A percentile compares a stretch with the other conserved stretches of the same genome.
These are phyloP conservation scores for Russula earlei DNA, from an alignment of 768 basidiomycete genomes.

Conservation along the genomic window DNA sequence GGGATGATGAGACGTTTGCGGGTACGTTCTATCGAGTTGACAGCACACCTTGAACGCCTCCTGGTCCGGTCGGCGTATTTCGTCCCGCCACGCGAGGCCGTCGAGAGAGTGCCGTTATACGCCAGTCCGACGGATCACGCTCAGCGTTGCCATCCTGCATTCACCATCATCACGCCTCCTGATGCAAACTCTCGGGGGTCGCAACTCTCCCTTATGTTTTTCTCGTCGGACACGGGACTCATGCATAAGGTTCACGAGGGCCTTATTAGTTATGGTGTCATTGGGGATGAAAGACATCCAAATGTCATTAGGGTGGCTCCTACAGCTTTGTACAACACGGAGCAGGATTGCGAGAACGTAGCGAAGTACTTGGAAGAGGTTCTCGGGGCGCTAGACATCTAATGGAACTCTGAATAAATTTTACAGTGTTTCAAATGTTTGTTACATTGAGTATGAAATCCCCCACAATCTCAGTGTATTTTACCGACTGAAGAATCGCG, in stretches of 20 bases:
- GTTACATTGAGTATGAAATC: slow-evolving; percentile 29
- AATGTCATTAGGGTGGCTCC: slow-evolving; percentile 89
- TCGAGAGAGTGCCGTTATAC: slow-evolving; percentile 24
- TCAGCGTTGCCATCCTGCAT: slow-evolving; percentile 32
- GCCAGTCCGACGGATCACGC: slow-evolving; percentile 13
- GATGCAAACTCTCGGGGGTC: slow-evolving; percentile 63
- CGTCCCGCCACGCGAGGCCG: slow-evolving; percentile 34
- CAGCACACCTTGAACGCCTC: slow-evolving; percentile 56
- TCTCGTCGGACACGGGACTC: slow-evolving; percentile 45
- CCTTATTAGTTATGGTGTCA: slow-evolving; percentile 61
- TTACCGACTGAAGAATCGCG: slow-evolving; percentile 35
- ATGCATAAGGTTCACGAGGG: slow-evolving; percentile 64
- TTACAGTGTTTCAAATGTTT: not conserved
- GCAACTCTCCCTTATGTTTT: slow-evolving; percentile 79
- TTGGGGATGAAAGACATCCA: slow-evolving; percentile 88
- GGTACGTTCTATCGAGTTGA: slow-evolving; percentile 60
- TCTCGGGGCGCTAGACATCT: slow-evolving; percentile 29
- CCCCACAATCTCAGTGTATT: slow-evolving; percentile 39
- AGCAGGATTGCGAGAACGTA: slow-evolving; percentile 65
- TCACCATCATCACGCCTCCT: slow-evolving; percentile 89
- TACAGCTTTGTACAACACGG: slow-evolving; percentile 77
- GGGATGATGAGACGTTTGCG: slow-evolving; percentile 67
- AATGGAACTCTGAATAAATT: not conserved
- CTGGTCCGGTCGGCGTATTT: slow-evolving; percentile 57
- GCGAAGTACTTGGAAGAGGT: slow-evolving; percentile 55